Evolutionary conservation across 2,329 filamentous ascomycete genomes (phyloP), one percentile per base, ranked within the genome.

Genomic region (Pseudogymnoascus sp.): DNA sequence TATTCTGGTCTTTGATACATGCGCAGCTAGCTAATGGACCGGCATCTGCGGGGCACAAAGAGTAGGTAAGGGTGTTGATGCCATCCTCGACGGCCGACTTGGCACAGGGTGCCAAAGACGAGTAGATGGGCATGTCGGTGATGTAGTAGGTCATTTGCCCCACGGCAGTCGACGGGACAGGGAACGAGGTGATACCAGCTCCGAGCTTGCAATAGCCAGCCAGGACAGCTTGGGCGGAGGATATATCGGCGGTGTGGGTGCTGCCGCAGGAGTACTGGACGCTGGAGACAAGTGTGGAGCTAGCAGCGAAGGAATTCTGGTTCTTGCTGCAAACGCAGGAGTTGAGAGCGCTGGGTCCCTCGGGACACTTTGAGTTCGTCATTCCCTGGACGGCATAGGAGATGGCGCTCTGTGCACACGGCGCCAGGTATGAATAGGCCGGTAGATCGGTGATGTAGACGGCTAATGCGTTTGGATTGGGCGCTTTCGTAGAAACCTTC

Each of bases 71-170:
- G 47, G 67, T 68, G 31, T 74, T 69, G 2, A 82, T 68, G 3
- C 71, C 78, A 44, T 74, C 71, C 2, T 76, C 76, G 15, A 84
- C 64, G 0, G 73, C 80, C 0, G 66, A 71, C 61, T 76, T 73
- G 1, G 79, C 80, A 60, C 81, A 83, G 0, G 70, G 66, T 0
- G 74, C 74, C 0, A 84, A 71, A 0, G 75, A 73, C 41, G 72
- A 75, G 63, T 72, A 84, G 62, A 78, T 71, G 0, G 78, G 72
- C 29, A 84, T 68, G 10, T 77, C 81, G 1, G 80, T 81, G 62
- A 84, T 78, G 62, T 81, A 79, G 66, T 83, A 84, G 0, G 79
- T 75, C 76, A 84, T 81, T 63, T 82, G 75, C 44, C 81, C 81
- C 0, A 80, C 79, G 5, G 81, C 80, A 29, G 73, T 68, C 0